Conservation (phyloP, 106 monocot genomes). For the Apostasia ramifera region DNA sequence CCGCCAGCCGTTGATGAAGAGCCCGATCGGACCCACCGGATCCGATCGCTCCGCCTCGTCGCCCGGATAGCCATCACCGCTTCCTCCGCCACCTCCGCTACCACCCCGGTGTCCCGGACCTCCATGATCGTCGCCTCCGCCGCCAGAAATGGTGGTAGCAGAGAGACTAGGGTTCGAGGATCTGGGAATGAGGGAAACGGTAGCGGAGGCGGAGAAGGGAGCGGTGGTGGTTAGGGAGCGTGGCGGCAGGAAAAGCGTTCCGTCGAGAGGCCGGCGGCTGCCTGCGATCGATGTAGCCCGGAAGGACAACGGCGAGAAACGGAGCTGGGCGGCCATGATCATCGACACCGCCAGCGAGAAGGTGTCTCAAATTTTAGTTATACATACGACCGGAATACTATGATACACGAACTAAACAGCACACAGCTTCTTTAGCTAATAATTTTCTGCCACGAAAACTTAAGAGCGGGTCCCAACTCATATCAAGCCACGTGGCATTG, state of each 20-base stretch:
- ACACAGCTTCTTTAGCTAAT: too few species aligned
- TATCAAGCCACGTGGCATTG: too few species aligned
- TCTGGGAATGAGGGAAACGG: not conserved
- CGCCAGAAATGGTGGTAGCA: not conserved
- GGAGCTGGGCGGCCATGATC: constrained; percentile 34
- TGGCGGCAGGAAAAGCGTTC: not conserved
- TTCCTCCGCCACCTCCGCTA: not conserved
- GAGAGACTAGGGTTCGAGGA: constrained; percentile 3
- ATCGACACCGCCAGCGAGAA: not conserved
- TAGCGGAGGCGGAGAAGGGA: not conserved
- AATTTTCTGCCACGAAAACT: too few species aligned
- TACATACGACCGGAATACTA: too few species aligned
- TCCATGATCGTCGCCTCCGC: constrained; percentile 4
- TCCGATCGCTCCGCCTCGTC: not conserved
- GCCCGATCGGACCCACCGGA: constrained; percentile 18
- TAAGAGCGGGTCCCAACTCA: too few species aligned
- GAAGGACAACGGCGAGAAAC: constrained; percentile 10
- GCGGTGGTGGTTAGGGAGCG: not conserved
- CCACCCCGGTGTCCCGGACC: constrained; percentile 3
- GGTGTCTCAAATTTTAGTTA: not conserved
- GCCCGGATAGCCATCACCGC: constrained; percentile 2
- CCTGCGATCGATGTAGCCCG: not conserved
- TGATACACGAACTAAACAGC: too few species aligned
- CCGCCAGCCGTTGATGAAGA: constrained; percentile 57
- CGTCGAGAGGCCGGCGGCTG: constrained; percentile 1